Evolutionary conservation across 2,329 filamentous ascomycete genomes (phyloP), one percentile per base, ranked within the genome.

Genomic region (Phaeosphaeriaceae sp.): DNA sequence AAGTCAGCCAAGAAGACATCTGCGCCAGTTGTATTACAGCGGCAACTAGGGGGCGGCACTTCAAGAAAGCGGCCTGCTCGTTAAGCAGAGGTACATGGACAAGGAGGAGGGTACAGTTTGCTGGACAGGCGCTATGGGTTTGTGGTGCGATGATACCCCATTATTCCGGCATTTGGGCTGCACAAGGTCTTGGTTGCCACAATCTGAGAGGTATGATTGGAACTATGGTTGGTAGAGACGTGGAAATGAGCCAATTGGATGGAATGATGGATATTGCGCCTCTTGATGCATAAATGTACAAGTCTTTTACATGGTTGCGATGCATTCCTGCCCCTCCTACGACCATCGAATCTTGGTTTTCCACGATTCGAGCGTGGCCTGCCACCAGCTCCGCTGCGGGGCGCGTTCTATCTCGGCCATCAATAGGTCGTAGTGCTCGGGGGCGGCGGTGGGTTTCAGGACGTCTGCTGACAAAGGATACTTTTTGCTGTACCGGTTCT

Each of bases 401-500:
- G 75, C 76, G 9, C 63, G 42, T 57, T 72, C 72, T 56, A 78
- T 74, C 63, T 78, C 76, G 13, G 60, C 60, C 70, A 78, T 75
- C 55, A 78, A 27, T 9, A 62, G 61, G 1, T 72, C 69, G 50
- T 78, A 78, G 53, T 78, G 71, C 44, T 71, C 66, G 2, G 76
- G 76, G 33, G 74, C 74, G 47, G 67, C 70, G n/a, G 51, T 59
- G 1, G 76, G 76, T 62, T 67, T 70, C 31, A 78, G 58, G 13
- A 76, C 66, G 6, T 40, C 63, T 1, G 65, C 63, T 7, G 71
- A 68, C 5, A 74, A 51, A 0, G 70, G 61, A 55, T 76, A 76
- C 25, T 71, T 73, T 56, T 82, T 84, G 48, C 74, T 77, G 66
- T 87, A 88, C 49, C 84, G 77, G 68, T 89, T 82, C 63, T 88